phyloP scores from a whole-genome alignment of 768 basidiomycete genomes.

The Cystofilobasidium macerans region DNA sequence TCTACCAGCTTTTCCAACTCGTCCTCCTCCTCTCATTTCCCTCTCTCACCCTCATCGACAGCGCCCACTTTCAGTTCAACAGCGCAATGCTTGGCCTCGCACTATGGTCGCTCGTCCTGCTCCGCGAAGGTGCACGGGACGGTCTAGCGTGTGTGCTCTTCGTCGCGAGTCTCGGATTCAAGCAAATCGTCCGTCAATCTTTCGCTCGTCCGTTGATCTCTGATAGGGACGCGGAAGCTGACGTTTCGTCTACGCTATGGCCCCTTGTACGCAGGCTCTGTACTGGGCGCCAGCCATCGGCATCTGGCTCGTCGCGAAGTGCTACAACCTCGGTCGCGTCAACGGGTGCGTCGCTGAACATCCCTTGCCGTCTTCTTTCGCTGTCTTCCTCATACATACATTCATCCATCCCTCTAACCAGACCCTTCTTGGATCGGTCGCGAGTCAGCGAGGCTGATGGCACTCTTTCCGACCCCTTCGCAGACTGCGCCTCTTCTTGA shows the following conservation, averaged over 20 bases:
- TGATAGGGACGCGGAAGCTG: not conserved
- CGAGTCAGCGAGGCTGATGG: no score
- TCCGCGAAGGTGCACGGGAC: conserved; percentile 46
- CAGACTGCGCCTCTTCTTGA: conserved; percentile 49
- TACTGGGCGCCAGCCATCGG: conserved; percentile 92
- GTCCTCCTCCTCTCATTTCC: conserved; percentile 65
- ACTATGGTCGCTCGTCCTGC: conserved; percentile 35
- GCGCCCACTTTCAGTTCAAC: conserved; percentile 93
- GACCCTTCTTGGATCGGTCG: no score
- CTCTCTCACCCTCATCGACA: conserved; percentile 69
- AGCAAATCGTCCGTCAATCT: conserved; percentile 53
- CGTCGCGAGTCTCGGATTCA: conserved; percentile 76
- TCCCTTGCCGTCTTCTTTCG: not conserved
- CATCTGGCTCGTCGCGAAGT: conserved; percentile 78
- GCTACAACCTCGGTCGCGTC: conserved; percentile 60
- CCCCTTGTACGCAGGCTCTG: conserved; percentile 46
- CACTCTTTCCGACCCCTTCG: no score
- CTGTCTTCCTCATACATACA: no score
- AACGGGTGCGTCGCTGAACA: conserved; percentile 59
- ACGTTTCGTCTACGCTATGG: not conserved
- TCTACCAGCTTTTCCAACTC: conserved; percentile 43
- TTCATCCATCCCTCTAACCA: no score
- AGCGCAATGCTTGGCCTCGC: conserved; percentile 75
- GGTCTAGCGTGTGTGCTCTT: conserved; percentile 66
- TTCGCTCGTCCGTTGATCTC: not conserved